A percentile compares a stretch with the other conserved stretches of the same genome.
Conservation (phyloP, 306 rosid species). For the Citrullus colocynthis region DNA sequence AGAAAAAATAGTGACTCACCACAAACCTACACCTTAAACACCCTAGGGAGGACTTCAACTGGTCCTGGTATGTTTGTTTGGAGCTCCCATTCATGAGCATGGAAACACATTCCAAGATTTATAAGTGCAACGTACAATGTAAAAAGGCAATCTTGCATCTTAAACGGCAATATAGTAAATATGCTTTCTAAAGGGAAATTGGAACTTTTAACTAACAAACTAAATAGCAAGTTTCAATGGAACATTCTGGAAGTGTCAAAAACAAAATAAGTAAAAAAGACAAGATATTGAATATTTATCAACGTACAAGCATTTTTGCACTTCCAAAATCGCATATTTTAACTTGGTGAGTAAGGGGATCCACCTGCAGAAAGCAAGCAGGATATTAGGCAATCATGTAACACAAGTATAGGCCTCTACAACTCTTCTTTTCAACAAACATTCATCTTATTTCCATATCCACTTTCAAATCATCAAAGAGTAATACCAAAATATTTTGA, state of each 20-base stretch:
- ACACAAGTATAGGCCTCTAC: background rate
- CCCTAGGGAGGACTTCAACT: background rate
- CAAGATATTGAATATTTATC: slow-evolving; percentile 8
- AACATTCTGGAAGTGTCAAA: background rate
- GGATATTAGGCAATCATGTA: slow-evolving; percentile 9
- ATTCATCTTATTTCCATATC: too few species aligned
- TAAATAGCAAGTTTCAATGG: background rate
- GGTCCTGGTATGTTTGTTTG: background rate
- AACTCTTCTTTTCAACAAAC: background rate
- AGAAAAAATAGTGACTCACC: background rate
- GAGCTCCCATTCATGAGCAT: background rate
- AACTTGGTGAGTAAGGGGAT: slow-evolving; percentile 91
- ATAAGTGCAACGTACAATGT: background rate
- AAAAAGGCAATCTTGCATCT: background rate
- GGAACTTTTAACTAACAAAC: background rate
- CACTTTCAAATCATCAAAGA: background rate
- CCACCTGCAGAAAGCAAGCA: slow-evolving; percentile 50
- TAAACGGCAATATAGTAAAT: background rate
- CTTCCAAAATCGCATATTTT: slow-evolving; percentile 97
- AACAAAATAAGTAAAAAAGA: background rate
- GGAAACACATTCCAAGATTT: background rate
- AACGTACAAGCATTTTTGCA: slow-evolving; percentile 84
- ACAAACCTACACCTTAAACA: background rate
- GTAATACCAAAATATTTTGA: slow-evolving; percentile 79
- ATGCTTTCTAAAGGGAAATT: background rate